These are phyloP conservation scores for Falciphora oryzae DNA, from an alignment of 2,329 filamentous ascomycete species.

Conservation along the genomic window DNA sequence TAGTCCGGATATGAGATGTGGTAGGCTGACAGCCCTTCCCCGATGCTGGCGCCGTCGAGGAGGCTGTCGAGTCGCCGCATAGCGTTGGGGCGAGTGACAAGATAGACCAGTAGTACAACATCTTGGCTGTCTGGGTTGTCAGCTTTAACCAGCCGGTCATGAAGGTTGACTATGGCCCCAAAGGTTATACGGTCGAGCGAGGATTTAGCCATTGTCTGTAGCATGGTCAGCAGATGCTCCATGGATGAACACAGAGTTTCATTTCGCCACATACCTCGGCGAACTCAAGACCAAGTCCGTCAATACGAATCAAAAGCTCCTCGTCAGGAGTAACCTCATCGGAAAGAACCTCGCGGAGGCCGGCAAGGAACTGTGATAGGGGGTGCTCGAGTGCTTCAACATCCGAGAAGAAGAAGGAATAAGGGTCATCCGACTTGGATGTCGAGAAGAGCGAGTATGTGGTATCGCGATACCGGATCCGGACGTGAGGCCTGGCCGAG, in stretches of 20 bases:
- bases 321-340: slow-evolving; percentile 40
- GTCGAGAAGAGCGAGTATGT: slow-evolving; percentile 28
- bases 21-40: slow-evolving; percentile 16
- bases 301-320: slow-evolving; percentile 45
- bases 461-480: slow-evolving; percentile 26
- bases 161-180: slow-evolving; percentile 17
- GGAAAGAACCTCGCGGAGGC: slow-evolving; percentile 39
- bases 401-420: slow-evolving; percentile 41
- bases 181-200: slow-evolving; percentile 19
- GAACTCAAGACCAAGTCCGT: slow-evolving; percentile 48
- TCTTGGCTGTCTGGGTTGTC: slow-evolving; percentile 12
- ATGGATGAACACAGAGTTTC: not conserved
- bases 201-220: slow-evolving; percentile 16
- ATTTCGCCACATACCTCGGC: slow-evolving; percentile 36
- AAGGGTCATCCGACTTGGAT: slow-evolving; percentile 30
- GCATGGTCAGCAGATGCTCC: not conserved
- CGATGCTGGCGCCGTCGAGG: slow-evolving; percentile 16
- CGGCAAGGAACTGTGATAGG: slow-evolving; percentile 37
- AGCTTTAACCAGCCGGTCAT: slow-evolving; percentile 17
- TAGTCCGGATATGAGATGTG: not conserved
- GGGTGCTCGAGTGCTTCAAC: slow-evolving; percentile 34
- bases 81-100: slow-evolving; percentile 18
- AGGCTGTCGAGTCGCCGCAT: slow-evolving; percentile 17
- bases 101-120: slow-evolving; percentile 15
- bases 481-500: slow-evolving; percentile 20